A percentile compares a stretch with the other conserved stretches of the same genome.
Evolutionary conservation across 75 land plant species (phyloP).

Genomic region (Cunninghamia lanceolata): DNA sequence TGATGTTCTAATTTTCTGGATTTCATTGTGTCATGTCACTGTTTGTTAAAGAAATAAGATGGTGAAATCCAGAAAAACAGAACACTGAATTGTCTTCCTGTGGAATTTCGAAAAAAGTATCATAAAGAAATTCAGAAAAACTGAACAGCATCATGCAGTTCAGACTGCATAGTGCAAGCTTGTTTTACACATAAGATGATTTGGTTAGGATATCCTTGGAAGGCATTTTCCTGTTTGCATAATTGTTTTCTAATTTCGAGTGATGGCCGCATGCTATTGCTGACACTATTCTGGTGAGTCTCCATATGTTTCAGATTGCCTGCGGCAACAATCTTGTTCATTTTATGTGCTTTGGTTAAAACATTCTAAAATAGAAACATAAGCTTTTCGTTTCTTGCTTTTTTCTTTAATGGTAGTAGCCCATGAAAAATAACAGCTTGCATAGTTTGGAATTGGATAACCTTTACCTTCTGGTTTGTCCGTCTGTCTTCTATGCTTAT

Average conservation of each 20-base stretch:
- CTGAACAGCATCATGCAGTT: neutral
- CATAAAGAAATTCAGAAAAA: neutral
- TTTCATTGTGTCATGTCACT: neutral
- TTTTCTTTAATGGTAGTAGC: neutral
- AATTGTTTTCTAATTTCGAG: neutral
- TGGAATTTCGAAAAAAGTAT: neutral
- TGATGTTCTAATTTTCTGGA: neutral
- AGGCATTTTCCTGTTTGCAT: neutral
- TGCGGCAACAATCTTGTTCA: neutral
- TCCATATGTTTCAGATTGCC: neutral
- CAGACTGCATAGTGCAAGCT: neutral
- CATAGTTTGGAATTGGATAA: too few relatives aligned
- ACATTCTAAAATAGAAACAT: neutral
- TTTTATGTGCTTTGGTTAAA: neutral
- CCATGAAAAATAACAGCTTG: neutral
- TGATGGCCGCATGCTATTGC: neutral
- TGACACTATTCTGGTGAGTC: neutral
- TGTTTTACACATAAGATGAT: neutral
- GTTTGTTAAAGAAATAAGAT: neutral
- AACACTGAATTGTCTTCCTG: neutral
- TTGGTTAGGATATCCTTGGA: neutral
- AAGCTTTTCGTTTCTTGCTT: too few relatives aligned
- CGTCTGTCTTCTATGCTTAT: too few relatives aligned
- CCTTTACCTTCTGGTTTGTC: too few relatives aligned
- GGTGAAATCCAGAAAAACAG: neutral